These are phyloP conservation scores for Yamadazyma phyllophila DNA, from an alignment of 805 yeast species.

Conservation along the genomic window DNA sequence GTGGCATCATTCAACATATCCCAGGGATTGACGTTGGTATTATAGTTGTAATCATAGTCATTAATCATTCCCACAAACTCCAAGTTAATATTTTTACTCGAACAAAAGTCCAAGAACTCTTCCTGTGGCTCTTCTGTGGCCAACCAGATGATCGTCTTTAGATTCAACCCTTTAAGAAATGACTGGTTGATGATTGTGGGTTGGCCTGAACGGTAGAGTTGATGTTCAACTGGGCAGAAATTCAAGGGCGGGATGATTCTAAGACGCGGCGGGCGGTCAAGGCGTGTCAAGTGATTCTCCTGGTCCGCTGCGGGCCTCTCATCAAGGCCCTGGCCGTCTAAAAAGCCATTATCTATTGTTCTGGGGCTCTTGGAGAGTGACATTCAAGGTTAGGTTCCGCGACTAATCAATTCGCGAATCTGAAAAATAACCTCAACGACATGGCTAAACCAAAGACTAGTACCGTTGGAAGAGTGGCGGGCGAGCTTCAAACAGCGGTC, in stretches of 20 bases:
- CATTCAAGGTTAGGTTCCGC: background rate
- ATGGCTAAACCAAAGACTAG: slow-evolving; percentile 5
- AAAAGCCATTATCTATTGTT: background rate
- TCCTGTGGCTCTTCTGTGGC: slow-evolving; percentile 96
- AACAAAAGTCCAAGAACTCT: slow-evolving; percentile 78
- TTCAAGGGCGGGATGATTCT: slow-evolving; percentile 90
- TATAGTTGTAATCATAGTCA: slow-evolving; percentile 45
- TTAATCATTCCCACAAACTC: slow-evolving; percentile 82
- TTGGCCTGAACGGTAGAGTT: slow-evolving; percentile 87
- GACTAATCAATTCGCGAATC: background rate
- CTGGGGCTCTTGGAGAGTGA: background rate
- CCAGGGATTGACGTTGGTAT: slow-evolving; percentile 80
- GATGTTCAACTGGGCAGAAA: slow-evolving; percentile 90
- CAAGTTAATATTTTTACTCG: slow-evolving; percentile 64
- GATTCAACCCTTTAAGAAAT: slow-evolving; percentile 68
- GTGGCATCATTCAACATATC: slow-evolving; percentile 86
- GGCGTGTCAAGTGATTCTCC: slow-evolving; percentile 14
- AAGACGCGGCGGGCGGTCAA: slow-evolving; percentile 53
- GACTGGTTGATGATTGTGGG: slow-evolving; percentile 93
- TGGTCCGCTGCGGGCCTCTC: background rate
- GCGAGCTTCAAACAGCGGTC: slow-evolving; percentile 20
- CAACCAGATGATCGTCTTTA: slow-evolving; percentile 86
- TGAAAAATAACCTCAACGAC: background rate
- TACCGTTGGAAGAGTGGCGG: background rate
- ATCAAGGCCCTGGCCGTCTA: background rate